A percentile compares a stretch with the other conserved stretches of the same genome.
Conservation (phyloP, 2,329 filamentous ascomycete genomes). For the Fusarium acutatum region DNA sequence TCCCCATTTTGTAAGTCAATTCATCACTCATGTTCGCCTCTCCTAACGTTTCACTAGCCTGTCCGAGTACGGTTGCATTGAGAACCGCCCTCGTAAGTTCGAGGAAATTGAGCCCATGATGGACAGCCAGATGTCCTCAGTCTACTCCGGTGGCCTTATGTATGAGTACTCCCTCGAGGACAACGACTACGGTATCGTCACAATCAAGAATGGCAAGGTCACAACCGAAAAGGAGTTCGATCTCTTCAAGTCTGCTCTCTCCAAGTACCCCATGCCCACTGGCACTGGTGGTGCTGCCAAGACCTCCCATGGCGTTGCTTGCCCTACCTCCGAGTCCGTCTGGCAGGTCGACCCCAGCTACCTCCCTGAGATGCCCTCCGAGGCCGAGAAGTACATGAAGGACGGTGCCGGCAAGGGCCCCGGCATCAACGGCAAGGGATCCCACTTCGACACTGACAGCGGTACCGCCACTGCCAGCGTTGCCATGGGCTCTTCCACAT, state of each 20-base stretch:
- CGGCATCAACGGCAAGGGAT: slow-evolving; percentile 62
- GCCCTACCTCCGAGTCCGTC: slow-evolving; percentile 57
- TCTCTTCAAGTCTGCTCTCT: slow-evolving; percentile 58
- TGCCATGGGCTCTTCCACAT: slow-evolving; percentile 45
- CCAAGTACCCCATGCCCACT: slow-evolving; percentile 59
- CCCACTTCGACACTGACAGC: slow-evolving; percentile 59
- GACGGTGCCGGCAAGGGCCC: slow-evolving; percentile 62
- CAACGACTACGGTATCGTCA: slow-evolving; percentile 82
- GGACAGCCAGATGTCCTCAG: slow-evolving; percentile 80
- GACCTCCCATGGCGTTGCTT: slow-evolving; percentile 56
- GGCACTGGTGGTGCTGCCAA: slow-evolving; percentile 60
- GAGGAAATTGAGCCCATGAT: slow-evolving; percentile 83
- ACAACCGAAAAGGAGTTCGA: slow-evolving; percentile 69
- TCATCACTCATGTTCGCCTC: neutral
- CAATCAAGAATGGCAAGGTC: slow-evolving; percentile 64
- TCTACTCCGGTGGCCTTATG: slow-evolving; percentile 95
- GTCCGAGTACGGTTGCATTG: slow-evolving; percentile 92
- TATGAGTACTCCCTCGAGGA: slow-evolving; percentile 91
- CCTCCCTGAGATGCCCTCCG: slow-evolving; percentile 61
- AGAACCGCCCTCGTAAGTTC: slow-evolving; percentile 79
- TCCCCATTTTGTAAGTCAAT: slow-evolving; percentile 77
- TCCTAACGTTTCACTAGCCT: slow-evolving; percentile 57
- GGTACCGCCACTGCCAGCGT: slow-evolving; percentile 57
- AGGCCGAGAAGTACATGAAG: slow-evolving; percentile 62
- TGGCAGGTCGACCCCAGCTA: slow-evolving; percentile 62